A percentile compares a stretch with the other conserved stretches of the same genome.
These are phyloP conservation scores for Choiromyces venosus DNA, from an alignment of 495 filamentous ascomycete species.

Conservation along the genomic window DNA sequence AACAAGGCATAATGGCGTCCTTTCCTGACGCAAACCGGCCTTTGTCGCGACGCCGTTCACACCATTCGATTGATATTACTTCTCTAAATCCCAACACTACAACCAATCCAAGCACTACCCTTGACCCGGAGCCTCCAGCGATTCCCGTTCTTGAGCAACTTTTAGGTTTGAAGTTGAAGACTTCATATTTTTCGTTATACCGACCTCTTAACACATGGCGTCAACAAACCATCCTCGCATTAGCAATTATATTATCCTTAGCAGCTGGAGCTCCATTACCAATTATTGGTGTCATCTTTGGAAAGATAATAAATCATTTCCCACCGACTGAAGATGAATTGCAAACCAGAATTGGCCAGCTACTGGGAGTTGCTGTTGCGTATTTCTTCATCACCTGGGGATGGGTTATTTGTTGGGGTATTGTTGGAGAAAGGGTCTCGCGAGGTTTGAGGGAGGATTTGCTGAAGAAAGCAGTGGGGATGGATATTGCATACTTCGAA, in stretches of 20 bases:
- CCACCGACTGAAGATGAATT: constrained; percentile 45
- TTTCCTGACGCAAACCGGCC: constrained; percentile 2
- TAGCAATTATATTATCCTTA: constrained; percentile 41
- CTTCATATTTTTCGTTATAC: constrained; percentile 44
- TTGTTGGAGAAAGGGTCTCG: constrained; percentile 44
- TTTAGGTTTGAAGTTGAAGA: constrained; percentile 26
- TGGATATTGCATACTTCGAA: constrained; percentile 46
- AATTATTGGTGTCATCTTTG: constrained; percentile 48
- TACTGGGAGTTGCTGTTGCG: constrained; percentile 43
- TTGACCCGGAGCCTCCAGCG: neutral
- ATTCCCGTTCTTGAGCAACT: constrained; percentile 9
- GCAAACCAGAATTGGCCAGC: constrained; percentile 36
- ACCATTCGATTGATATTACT: neutral
- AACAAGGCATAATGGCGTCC: neutral
- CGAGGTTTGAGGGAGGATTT: constrained; percentile 40
- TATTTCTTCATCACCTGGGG: constrained; percentile 46
- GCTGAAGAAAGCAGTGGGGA: constrained; percentile 41
- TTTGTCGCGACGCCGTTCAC: neutral
- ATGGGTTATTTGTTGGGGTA: constrained; percentile 43
- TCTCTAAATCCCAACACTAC: neutral
- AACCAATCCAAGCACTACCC: neutral
- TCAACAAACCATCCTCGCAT: constrained; percentile 32
- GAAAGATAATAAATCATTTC: constrained; percentile 46
- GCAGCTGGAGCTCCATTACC: constrained; percentile 46
- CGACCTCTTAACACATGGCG: constrained; percentile 34